Evolutionary conservation across 495 filamentous ascomycete species (phyloP).

Genomic region (Lasiosphaeria hispida): DNA sequence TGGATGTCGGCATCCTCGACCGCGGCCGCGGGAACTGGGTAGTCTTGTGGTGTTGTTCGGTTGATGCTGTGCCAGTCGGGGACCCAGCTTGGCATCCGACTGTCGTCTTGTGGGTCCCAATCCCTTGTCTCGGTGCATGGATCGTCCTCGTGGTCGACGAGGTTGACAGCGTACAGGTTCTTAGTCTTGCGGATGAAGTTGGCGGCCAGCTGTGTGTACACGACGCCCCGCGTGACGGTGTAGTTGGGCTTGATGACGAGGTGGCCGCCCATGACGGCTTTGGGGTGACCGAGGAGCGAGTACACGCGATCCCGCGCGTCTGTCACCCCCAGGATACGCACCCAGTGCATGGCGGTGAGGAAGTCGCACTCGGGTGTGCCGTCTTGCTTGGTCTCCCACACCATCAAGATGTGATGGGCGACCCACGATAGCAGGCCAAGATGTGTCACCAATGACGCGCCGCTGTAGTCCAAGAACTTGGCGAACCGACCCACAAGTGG

Average conservation of each 20-base stretch:
- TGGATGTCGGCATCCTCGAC: conserved; percentile 2
- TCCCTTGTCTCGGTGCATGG: background rate
- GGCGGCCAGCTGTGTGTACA: conserved; percentile 20
- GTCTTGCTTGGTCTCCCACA: conserved; percentile 14
- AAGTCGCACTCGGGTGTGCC: conserved; percentile 19
- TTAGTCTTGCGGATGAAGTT: conserved; percentile 17
- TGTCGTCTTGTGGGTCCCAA: conserved; percentile 15
- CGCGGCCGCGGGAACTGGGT: background rate
- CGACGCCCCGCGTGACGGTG: conserved; percentile 17
- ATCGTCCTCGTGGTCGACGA: conserved; percentile 20
- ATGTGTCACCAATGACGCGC: conserved; percentile 20
- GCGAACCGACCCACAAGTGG: conserved; percentile 15
- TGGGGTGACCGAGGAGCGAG: conserved; percentile 16
- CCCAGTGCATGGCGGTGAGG: conserved; percentile 22
- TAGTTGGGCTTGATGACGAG: conserved; percentile 19
- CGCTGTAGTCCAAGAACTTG: conserved; percentile 16
- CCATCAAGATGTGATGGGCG: conserved; percentile 20
- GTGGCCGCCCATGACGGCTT: conserved; percentile 7
- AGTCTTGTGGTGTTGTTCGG: conserved; percentile 18
- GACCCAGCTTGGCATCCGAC: conserved; percentile 20
- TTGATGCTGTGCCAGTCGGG: conserved; percentile 24
- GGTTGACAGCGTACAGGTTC: conserved; percentile 12
- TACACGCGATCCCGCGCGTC: conserved; percentile 20
- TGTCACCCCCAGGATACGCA: conserved; percentile 19
- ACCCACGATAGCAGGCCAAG: conserved; percentile 17